Percentiles rank a stretch among this genome's conserved stretches.
Evolutionary conservation across 2,329 filamentous ascomycete species (phyloP).

Genomic region (Harringtonia aguacate): DNA sequence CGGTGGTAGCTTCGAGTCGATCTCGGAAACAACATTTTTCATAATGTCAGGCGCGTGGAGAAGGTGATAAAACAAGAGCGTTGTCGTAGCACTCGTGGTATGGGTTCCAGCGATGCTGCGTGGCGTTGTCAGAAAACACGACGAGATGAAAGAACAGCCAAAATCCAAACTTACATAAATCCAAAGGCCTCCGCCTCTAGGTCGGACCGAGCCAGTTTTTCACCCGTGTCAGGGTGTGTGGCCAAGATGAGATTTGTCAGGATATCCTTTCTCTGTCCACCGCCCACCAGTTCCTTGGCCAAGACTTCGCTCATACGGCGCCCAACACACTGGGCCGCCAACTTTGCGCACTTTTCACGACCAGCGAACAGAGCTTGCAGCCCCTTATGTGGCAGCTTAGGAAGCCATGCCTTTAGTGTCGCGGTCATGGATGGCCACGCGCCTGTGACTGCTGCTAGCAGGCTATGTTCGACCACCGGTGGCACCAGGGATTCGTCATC

Average conservation of each 20-base stretch:
- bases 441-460: conserved; percentile 19
- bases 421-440: conserved; percentile 8
- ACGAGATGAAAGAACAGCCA: too few relatives aligned
- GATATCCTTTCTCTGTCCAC: conserved; percentile 18
- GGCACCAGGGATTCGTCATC: conserved; percentile 18
- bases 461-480: conserved; percentile 21
- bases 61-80: conserved; percentile 21
- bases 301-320: conserved; percentile 6
- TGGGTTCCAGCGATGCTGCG: conserved; percentile 23
- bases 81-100: conserved; percentile 19
- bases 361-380: conserved; percentile 15
- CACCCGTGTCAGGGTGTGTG: conserved; percentile 23
- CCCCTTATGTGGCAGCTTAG: conserved; percentile 14
- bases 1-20: conserved; percentile 8
- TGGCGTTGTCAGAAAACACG: too few relatives aligned
- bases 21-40: conserved; percentile 13
- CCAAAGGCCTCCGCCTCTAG: conserved; percentile 25
- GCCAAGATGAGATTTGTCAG: conserved; percentile 25
- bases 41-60: conserved; percentile 18
- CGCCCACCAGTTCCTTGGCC: background rate
- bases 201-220: conserved; percentile 17
- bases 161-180: conserved; percentile 24
- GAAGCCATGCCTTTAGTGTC: conserved; percentile 3
- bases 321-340: conserved; percentile 13
- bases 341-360: conserved; percentile 10